A percentile compares a stretch with the other conserved stretches of the same genome.
Conservation (phyloP, 345 rosid genomes). For the Populus pruinosa region DNA sequence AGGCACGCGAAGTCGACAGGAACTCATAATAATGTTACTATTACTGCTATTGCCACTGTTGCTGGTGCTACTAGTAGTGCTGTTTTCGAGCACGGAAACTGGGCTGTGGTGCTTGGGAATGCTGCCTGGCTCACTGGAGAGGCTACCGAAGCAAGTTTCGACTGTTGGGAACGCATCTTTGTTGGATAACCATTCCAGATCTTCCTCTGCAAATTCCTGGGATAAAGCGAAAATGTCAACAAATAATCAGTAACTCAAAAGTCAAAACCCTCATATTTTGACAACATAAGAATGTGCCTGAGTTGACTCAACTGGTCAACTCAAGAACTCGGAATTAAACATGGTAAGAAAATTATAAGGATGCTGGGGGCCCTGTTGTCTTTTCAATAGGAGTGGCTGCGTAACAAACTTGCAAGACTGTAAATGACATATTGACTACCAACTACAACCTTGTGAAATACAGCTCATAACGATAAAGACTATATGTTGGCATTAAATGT, state of each 20-base stretch:
- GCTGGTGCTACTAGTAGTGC: slow-evolving; percentile 39
- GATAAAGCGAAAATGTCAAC: neutral
- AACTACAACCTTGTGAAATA: slow-evolving; percentile 39
- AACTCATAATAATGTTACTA: slow-evolving; percentile 31
- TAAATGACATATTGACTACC: slow-evolving; percentile 17
- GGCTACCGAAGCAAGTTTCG: slow-evolving; percentile 50
- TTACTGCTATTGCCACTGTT: slow-evolving; percentile 16
- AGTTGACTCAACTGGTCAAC: slow-evolving; percentile 17
- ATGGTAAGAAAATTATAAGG: neutral
- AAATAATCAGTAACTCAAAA: neutral
- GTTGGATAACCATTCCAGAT: slow-evolving; percentile 78
- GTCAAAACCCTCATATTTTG: neutral
- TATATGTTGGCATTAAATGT: neutral
- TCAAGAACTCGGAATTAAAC: neutral
- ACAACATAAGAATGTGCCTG: neutral
- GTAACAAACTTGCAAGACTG: neutral
- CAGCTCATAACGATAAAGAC: slow-evolving; percentile 51
- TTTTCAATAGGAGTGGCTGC: neutral
- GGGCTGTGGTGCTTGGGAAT: slow-evolving; percentile 51
- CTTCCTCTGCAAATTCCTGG: slow-evolving; percentile 70
- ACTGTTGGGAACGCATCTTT: slow-evolving; percentile 68
- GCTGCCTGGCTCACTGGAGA: slow-evolving; percentile 27
- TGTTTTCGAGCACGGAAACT: slow-evolving; percentile 62
- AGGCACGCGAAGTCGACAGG: slow-evolving; percentile 42
- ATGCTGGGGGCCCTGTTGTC: neutral